phyloP scores from a whole-genome alignment of 768 basidiomycete species.

The Russula sp. region DNA sequence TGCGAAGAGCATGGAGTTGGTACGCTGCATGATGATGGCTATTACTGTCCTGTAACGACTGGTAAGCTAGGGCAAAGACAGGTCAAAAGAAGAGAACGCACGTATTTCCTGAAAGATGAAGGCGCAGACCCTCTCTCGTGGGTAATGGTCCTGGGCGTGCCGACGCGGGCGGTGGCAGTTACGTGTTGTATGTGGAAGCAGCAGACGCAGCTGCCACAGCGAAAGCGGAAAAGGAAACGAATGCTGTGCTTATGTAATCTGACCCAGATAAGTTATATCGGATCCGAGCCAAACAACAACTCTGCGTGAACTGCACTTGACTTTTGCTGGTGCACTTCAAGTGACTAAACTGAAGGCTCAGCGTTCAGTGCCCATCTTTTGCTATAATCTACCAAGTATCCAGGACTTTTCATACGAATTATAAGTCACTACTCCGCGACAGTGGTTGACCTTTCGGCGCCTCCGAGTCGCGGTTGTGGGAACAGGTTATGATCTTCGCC shows the following conservation, averaged over 20 bases:
- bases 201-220: background rate
- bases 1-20: slow-evolving; percentile 63
- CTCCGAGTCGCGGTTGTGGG: background rate
- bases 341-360: no score
- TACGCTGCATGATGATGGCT: slow-evolving; percentile 18
- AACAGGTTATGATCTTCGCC: background rate
- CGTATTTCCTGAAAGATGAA: background rate
- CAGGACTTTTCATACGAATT: background rate
- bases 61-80: background rate
- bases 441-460: background rate
- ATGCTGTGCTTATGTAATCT: slow-evolving; percentile 5
- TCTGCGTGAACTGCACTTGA: background rate
- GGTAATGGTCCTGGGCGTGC: background rate
- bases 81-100: background rate
- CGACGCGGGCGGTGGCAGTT: background rate
- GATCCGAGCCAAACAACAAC: no score
- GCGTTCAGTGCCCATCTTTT: background rate
- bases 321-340: background rate
- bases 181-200: background rate
- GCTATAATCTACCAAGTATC: background rate
- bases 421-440: background rate
- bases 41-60: background rate
- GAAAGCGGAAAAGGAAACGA: background rate
- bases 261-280: background rate
- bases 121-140: background rate